These are phyloP conservation scores for Papiliotrema laurentii DNA, from an alignment of 1,284 basidiomycete species.

Conservation along the genomic window DNA sequence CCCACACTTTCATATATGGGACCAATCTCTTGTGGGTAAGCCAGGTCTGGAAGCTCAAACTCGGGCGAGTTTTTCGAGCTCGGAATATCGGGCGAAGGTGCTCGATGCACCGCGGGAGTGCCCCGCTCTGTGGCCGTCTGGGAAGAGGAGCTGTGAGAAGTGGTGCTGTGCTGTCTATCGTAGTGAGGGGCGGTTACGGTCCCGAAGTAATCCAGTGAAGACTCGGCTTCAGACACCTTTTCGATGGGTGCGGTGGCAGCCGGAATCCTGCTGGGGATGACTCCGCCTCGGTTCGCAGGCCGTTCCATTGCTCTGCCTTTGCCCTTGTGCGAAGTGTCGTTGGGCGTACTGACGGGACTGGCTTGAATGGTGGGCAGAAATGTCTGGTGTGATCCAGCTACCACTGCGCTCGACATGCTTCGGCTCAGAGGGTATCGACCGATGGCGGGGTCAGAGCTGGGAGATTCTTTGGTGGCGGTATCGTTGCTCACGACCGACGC, in stretches of 20 bases:
- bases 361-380: conserved; percentile 38
- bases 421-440: conserved; percentile 25
- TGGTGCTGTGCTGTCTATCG: conserved; percentile 6
- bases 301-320: conserved; percentile 6
- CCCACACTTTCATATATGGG: conserved; percentile 59
- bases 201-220: conserved; percentile 36
- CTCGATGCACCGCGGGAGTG: conserved; percentile 5
- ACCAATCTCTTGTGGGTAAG: conserved; percentile 38
- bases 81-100: background rate
- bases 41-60: conserved; percentile 12
- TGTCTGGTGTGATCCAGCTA: conserved; percentile 4
- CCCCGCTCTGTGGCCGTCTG: conserved; percentile 21
- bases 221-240: conserved; percentile 17
- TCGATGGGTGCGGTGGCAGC: conserved; percentile 41
- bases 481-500: conserved; percentile 25
- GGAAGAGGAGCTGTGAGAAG: conserved; percentile 24
- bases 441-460: conserved; percentile 34
- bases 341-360: conserved; percentile 38
- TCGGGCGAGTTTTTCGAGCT: background rate
- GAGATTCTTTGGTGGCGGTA: conserved; percentile 14
- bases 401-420: conserved; percentile 26
- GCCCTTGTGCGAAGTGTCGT: conserved; percentile 18
- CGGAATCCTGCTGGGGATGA: conserved; percentile 25
- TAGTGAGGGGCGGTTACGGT: conserved; percentile 11
- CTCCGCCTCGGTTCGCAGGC: too few species aligned